Percentiles rank a stretch among this genome's conserved stretches.
Evolutionary conservation across 768 basidiomycete species (phyloP).

Genomic region (Hericium erinaceus): DNA sequence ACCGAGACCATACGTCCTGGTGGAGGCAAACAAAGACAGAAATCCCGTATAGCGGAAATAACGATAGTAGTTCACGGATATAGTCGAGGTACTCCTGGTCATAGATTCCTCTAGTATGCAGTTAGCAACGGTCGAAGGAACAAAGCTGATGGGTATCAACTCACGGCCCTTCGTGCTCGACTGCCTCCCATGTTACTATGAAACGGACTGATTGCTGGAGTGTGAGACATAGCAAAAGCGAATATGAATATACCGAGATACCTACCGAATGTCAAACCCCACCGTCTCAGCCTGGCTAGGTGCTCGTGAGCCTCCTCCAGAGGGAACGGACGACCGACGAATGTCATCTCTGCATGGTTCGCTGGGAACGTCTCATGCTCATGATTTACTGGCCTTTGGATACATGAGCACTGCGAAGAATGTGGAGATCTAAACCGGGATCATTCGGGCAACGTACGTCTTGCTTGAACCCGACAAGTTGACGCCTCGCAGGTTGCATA

Average conservation of each 20-base stretch:
- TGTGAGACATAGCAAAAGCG: background rate
- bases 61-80: slow-evolving; percentile 54
- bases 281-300: slow-evolving; percentile 68
- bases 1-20: slow-evolving; percentile 95
- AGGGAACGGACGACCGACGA: slow-evolving; percentile 88
- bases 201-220: slow-evolving; percentile 56
- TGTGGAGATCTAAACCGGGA: background rate
- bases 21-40: slow-evolving; percentile 75
- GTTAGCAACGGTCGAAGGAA: background rate
- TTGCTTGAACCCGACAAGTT: slow-evolving; percentile 82
- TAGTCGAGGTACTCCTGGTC: slow-evolving; percentile 80
- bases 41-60: slow-evolving; percentile 66
- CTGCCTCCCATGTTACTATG: slow-evolving; percentile 93
- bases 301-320: slow-evolving; percentile 83
- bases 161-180: slow-evolving; percentile 89
- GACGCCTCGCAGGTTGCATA: slow-evolving; percentile 75
- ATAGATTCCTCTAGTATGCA: slow-evolving; percentile 54
- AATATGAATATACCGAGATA: slow-evolving; percentile 6
- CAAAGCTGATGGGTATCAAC: slow-evolving; percentile 22
- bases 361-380: slow-evolving; percentile 61
- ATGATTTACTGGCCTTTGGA: slow-evolving; percentile 55
- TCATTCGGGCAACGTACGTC: slow-evolving; percentile 40
- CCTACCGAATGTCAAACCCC: slow-evolving; percentile 84
- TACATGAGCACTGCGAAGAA: background rate
- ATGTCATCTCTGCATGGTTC: slow-evolving; percentile 58